A percentile compares a stretch with the other conserved stretches of the same genome.
These are phyloP conservation scores for Pyrus hybrid DNA, from an alignment of 331 rosid genomes.

Conservation along the genomic window DNA sequence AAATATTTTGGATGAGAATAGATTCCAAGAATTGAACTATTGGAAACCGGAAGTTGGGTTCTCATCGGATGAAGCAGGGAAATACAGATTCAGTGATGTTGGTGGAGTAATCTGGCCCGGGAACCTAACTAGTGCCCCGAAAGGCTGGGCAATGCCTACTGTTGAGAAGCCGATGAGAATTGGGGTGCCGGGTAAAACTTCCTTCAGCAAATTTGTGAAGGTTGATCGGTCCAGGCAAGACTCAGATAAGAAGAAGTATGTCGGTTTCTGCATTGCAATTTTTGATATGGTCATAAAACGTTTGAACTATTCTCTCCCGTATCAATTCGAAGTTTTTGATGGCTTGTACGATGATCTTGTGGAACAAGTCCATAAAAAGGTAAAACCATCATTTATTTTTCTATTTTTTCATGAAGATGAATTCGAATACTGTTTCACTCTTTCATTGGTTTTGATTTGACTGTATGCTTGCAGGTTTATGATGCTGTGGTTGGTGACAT, in stretches of 20 bases:
- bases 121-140: slow-evolving; percentile 16
- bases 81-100: neutral
- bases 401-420: neutral
- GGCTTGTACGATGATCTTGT: slow-evolving; percentile 38
- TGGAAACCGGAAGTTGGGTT: slow-evolving; percentile 38
- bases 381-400: neutral
- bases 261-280: slow-evolving; percentile 55
- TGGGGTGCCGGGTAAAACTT: slow-evolving; percentile 38
- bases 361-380: slow-evolving; percentile 39
- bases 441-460: neutral
- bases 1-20: slow-evolving; percentile 15
- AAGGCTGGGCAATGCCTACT: slow-evolving; percentile 53
- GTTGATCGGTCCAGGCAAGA: slow-evolving; percentile 22
- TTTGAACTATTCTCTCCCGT: slow-evolving; percentile 37
- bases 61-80: slow-evolving; percentile 1
- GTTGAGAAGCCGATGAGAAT: slow-evolving; percentile 35
- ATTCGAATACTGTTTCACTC: neutral
- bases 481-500: slow-evolving; percentile 56
- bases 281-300: slow-evolving; percentile 18
- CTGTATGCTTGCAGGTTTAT: slow-evolving; percentile 14
- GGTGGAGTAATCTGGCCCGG: slow-evolving; percentile 56
- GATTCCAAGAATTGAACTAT: slow-evolving; percentile 31
- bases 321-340: slow-evolving; percentile 12
- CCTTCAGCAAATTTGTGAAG: slow-evolving; percentile 34
- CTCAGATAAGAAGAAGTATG: slow-evolving; percentile 4